phyloP scores from a whole-genome alignment of 495 filamentous ascomycete genomes.

The Tuber indicum region DNA sequence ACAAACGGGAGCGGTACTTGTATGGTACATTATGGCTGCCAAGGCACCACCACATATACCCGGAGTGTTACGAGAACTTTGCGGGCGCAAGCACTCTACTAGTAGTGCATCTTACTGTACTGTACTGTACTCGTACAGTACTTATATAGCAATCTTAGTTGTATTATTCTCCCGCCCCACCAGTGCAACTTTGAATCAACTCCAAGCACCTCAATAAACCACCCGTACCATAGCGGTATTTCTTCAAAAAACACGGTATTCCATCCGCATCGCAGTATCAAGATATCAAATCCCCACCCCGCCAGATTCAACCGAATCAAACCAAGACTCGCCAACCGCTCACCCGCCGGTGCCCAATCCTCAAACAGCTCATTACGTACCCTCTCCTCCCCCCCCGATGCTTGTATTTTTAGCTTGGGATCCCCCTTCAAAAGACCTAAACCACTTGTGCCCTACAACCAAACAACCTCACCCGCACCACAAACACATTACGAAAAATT shows the following conservation, averaged over 20 bases:
- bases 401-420: not conserved
- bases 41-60: too few species aligned
- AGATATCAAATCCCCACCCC: not conserved
- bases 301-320: not conserved
- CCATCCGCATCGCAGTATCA: not conserved
- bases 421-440: not conserved
- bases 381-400: not conserved
- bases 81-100: too few species aligned
- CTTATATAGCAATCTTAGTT: not conserved
- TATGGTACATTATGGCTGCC: too few species aligned
- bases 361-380: not conserved
- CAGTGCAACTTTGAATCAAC: not conserved
- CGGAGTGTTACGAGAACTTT: too few species aligned
- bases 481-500: not conserved
- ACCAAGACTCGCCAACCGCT: not conserved
- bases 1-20: too few species aligned
- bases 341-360: not conserved
- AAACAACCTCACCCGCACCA: not conserved
- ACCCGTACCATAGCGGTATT: not conserved
- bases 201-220: not conserved
- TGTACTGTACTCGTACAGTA: not conserved
- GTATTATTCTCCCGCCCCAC: not conserved
- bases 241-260: not conserved
- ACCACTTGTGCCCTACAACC: not conserved
- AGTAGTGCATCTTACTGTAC: too few species aligned